Evolutionary conservation across 352 stramenopile species (phyloP), one percentile per base, ranked within the genome.

Genomic region (Globisporangium parvum): DNA sequence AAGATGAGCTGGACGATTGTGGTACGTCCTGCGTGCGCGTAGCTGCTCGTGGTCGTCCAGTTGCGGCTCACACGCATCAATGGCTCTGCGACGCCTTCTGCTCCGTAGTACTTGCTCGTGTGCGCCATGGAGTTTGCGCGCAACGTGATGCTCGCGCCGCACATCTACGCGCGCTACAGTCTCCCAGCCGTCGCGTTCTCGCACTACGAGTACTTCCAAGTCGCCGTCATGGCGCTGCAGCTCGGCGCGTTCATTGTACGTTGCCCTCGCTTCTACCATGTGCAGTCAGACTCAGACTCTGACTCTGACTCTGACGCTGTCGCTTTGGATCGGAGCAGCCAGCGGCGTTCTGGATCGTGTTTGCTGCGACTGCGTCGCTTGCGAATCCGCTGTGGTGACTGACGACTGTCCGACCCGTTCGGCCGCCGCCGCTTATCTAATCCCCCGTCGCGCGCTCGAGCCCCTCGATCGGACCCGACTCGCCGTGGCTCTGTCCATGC

Each of bases 1-100:
- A 77, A 83, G 57, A 80, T 86, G 63, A 89, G 82, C 59, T 89
- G 81, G 79, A 85, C 80, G 21, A 53, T 91, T 40, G 76, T 93
- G 68, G 80, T 87, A 51, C 35, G 35, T 10, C 51, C 20, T 41
- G 24, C 10, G 37, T 18, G n/a, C n/a, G 8, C 42, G 18, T n/a
- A 24, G 63, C 1, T 66, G 47, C 10, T 20, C 47, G 42, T 60
- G 15, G 24, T 48, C 35, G 53, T 57, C 12, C 9, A n/a, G 12
- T 0, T 42, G 37, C 15, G 5, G 37, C 12, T 42, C 15, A 42
- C 15, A 42, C 3, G 10, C 14, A 40, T 40, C 35, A 17, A 40
- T 17, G 9, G 37, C 17, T 14, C 17, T 3, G 11, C 37, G 37
- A 14, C 12, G n/a, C n/a, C n/a, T n/a, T n/a, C n/a, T 42, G 37